A percentile compares a stretch with the other conserved stretches of the same genome.
Evolutionary conservation across 805 yeast species (phyloP).

Genomic region (Ogataea pini): DNA sequence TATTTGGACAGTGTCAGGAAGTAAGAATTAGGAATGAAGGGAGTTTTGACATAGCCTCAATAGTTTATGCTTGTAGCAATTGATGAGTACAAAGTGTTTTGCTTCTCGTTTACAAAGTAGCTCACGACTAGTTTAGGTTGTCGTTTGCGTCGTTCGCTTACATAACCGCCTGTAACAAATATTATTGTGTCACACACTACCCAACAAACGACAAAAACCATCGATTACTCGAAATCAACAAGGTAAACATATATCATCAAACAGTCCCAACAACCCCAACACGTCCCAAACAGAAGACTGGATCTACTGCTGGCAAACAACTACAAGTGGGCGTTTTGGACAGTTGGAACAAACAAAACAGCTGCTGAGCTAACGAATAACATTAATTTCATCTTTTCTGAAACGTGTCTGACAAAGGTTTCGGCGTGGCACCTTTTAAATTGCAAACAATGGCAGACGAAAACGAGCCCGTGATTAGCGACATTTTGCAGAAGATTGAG

Average conservation of each 20-base stretch:
- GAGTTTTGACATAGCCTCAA: too few species aligned
- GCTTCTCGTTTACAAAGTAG: too few species aligned
- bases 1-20: too few species aligned
- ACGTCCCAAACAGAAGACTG: background rate
- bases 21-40: too few species aligned
- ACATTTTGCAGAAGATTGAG: conserved; percentile 82
- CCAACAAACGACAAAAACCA: background rate
- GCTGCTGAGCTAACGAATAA: background rate
- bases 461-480: conserved; percentile 48
- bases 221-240: background rate
- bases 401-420: background rate
- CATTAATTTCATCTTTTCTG: background rate
- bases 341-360: background rate
- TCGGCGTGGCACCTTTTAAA: background rate
- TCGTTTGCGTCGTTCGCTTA: background rate
- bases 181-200: background rate
- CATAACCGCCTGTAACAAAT: too few species aligned
- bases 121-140: too few species aligned
- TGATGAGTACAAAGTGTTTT: too few species aligned
- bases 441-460: conserved; percentile 19
- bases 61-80: too few species aligned
- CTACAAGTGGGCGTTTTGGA: background rate
- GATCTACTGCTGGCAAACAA: background rate
- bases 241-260: conserved; percentile 1
- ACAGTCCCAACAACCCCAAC: background rate